These are phyloP conservation scores for Tephrocybe sp. DNA, from an alignment of 768 basidiomycete genomes.

Conservation along the genomic window DNA sequence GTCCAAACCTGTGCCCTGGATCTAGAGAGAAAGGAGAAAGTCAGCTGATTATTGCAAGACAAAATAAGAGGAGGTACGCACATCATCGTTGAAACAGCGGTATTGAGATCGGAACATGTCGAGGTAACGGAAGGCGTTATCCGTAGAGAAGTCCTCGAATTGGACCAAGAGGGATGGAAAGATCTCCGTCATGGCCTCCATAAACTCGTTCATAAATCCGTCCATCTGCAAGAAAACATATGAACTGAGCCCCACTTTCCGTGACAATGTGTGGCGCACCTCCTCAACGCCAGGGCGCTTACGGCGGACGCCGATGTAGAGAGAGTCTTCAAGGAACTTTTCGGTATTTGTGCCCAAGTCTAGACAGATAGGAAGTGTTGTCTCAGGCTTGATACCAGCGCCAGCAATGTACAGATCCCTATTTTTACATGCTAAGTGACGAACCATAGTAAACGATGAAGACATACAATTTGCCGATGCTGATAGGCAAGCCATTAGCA, in stretches of 20 bases:
- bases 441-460: neutral
- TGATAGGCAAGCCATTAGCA: conserved; percentile 54
- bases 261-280: conserved; percentile 22
- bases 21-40: conserved; percentile 30
- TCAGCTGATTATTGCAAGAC: neutral
- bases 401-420: conserved; percentile 70
- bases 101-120: conserved; percentile 57
- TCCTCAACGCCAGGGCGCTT: conserved; percentile 44
- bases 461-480: conserved; percentile 69
- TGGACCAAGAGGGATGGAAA: conserved; percentile 72
- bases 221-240: conserved; percentile 48
- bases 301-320: conserved; percentile 70
- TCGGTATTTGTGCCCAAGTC: conserved; percentile 79
- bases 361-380: conserved; percentile 62
- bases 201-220: conserved; percentile 75
- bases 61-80: conserved; percentile 29
- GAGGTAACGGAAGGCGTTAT: conserved; percentile 75
- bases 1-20: conserved; percentile 57
- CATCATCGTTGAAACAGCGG: conserved; percentile 73
- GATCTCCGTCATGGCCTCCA: conserved; percentile 59
- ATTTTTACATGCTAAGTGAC: neutral
- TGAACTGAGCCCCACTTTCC: neutral
- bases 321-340: conserved; percentile 62
- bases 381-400: conserved; percentile 57
- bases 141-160: conserved; percentile 76